Evolutionary conservation across 1,284 basidiomycete genomes (phyloP).

Genomic region (Ustilago nuda): DNA sequence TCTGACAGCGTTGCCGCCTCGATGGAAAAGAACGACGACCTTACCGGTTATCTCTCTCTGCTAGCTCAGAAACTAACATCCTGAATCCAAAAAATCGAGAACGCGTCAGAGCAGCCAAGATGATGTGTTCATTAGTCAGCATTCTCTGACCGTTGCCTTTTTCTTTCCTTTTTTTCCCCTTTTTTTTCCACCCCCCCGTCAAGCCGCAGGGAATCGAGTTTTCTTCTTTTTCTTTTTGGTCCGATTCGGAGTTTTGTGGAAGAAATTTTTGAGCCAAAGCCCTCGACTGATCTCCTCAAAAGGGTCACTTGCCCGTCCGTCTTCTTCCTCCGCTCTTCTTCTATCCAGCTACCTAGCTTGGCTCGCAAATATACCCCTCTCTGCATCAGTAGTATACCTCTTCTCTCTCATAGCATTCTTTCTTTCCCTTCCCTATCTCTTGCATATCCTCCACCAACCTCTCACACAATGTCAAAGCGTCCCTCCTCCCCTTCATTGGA

Average conservation of each 20-base stretch:
- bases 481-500: conserved; percentile 44
- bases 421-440: not conserved
- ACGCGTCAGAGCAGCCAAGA: not conserved
- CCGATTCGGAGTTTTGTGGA: conserved; percentile 8
- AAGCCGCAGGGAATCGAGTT: conserved; percentile 15
- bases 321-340: conserved; percentile 10
- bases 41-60: conserved; percentile 25
- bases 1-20: not conserved
- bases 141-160: too few species aligned
- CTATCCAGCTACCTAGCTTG: conserved; percentile 32
- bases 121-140: conserved; percentile 11
- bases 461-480: conserved; percentile 43
- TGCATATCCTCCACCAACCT: not conserved
- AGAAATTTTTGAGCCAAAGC: conserved; percentile 32
- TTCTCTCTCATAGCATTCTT: conserved; percentile 12
- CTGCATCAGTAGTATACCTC: conserved; percentile 17
- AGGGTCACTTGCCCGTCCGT: conserved; percentile 8
- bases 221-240: not conserved
- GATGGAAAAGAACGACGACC: conserved; percentile 20
- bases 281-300: conserved; percentile 17
- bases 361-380: conserved; percentile 43
- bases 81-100: not conserved
- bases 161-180: not conserved
- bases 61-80: conserved; percentile 2
- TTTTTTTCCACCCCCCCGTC: too few species aligned